Evolutionary conservation across 2,329 filamentous ascomycete genomes (phyloP).

Genomic region (Hypoxylon sp.): DNA sequence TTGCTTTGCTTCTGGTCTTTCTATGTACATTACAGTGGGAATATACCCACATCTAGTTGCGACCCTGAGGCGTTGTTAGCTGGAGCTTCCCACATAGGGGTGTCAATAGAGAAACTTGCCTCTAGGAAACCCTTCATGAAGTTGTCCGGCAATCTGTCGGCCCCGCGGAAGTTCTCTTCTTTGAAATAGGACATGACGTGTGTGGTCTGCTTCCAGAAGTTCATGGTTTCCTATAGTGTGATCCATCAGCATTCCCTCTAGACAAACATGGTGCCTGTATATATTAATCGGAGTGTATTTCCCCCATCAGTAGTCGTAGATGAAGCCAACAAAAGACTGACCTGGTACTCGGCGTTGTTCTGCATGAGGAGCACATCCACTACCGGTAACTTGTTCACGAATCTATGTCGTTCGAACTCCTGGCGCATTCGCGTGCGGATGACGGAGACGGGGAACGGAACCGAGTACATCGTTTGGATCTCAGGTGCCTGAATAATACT

Average conservation of each 20-base stretch:
- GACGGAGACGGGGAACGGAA: slow-evolving; percentile 87
- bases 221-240: slow-evolving; percentile 86
- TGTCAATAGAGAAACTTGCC: slow-evolving; percentile 68
- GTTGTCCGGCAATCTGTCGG: slow-evolving; percentile 83
- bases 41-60: slow-evolving; percentile 65
- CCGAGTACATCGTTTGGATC: slow-evolving; percentile 96
- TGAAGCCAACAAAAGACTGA: slow-evolving; percentile 57
- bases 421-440: slow-evolving; percentile 95
- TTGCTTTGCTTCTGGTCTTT: slow-evolving; percentile 52
- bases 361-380: slow-evolving; percentile 93
- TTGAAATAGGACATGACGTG: slow-evolving; percentile 98
- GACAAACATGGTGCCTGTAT: background rate
- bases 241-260: slow-evolving; percentile 29
- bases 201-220: slow-evolving; percentile 98
- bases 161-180: slow-evolving; percentile 81
- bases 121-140: slow-evolving; percentile 97
- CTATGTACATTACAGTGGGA: slow-evolving; percentile 55
- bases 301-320: background rate
- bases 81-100: slow-evolving; percentile 2
- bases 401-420: slow-evolving; percentile 96
- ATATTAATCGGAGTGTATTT: background rate
- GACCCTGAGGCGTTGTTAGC: slow-evolving; percentile 61
- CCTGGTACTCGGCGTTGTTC: slow-evolving; percentile 95
- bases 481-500: slow-evolving; percentile 80
- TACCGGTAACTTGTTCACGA: slow-evolving; percentile 87